phyloP scores from a whole-genome alignment of 495 filamentous ascomycete genomes.

The Lindgomyces ingoldianus region DNA sequence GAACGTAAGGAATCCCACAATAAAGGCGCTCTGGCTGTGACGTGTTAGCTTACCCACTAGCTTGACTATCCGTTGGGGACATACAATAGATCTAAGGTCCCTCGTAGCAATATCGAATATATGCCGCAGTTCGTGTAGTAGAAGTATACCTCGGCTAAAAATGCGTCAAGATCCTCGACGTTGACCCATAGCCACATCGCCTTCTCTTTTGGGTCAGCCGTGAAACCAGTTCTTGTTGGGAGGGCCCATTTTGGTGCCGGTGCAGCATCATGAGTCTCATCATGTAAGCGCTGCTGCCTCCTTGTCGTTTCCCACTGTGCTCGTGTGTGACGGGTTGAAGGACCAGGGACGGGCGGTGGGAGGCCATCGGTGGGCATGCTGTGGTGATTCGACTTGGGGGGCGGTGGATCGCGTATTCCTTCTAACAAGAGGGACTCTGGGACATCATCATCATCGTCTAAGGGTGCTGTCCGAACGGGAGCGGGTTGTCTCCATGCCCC shows the following conservation, averaged over 20 bases:
- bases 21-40: constrained; percentile 65
- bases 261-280: constrained; percentile 39
- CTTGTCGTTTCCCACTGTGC: constrained; percentile 69
- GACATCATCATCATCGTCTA: constrained; percentile 77
- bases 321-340: constrained; percentile 55
- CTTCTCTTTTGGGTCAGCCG: constrained; percentile 68
- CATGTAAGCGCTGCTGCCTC: constrained; percentile 62
- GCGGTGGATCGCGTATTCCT: constrained; percentile 30
- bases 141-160: constrained; percentile 84
- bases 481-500: constrained; percentile 20
- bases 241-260: not conserved
- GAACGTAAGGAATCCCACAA: constrained; percentile 82
- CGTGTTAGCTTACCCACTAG: not conserved
- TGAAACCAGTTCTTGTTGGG: constrained; percentile 8
- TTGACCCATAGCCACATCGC: constrained; percentile 97
- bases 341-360: constrained; percentile 52
- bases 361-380: constrained; percentile 15
- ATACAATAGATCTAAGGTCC: constrained; percentile 72
- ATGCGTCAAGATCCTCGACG: constrained; percentile 86
- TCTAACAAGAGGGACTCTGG: constrained; percentile 87
- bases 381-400: not conserved
- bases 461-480: not conserved
- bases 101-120: constrained; percentile 80
- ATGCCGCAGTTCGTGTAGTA: constrained; percentile 86
- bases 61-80: constrained; percentile 38